These are phyloP conservation scores for Cucurbita argyrosperma DNA, from an alignment of 306 rosid genomes.

Conservation along the genomic window DNA sequence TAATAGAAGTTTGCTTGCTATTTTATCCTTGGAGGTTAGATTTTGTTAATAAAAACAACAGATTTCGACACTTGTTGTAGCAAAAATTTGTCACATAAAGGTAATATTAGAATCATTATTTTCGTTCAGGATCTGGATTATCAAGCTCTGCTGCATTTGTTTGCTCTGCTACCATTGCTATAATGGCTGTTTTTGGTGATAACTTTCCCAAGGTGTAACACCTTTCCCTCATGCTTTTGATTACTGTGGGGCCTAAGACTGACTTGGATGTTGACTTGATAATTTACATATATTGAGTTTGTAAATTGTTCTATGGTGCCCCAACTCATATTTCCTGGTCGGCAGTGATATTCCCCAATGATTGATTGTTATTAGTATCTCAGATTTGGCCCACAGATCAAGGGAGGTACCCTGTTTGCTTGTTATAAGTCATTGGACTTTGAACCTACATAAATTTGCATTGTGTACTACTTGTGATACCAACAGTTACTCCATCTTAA, in stretches of 20 bases:
- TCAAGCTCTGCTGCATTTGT: conserved; percentile 98
- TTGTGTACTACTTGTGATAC: neutral
- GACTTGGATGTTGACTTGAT: neutral
- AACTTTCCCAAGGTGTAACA: conserved; percentile 66
- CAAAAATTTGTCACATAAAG: neutral
- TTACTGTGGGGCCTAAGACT: neutral
- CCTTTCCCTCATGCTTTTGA: neutral
- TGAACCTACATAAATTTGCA: neutral
- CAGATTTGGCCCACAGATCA: neutral
- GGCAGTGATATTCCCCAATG: neutral
- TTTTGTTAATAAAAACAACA: neutral
- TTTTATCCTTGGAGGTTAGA: neutral
- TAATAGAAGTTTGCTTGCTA: neutral
- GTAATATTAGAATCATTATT: neutral
- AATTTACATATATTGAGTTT: neutral
- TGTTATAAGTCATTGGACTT: neutral
- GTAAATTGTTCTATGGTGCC: neutral
- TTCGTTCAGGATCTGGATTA: conserved; percentile 70
- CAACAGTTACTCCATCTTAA: neutral
- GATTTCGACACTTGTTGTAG: neutral
- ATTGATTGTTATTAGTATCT: neutral
- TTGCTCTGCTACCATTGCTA: conserved; percentile 87
- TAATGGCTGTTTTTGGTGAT: conserved; percentile 77
- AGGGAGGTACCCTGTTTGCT: neutral
- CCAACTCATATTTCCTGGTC: neutral